Conservation (phyloP, 2,329 filamentous ascomycete species). For the Didymella sp. region DNA sequence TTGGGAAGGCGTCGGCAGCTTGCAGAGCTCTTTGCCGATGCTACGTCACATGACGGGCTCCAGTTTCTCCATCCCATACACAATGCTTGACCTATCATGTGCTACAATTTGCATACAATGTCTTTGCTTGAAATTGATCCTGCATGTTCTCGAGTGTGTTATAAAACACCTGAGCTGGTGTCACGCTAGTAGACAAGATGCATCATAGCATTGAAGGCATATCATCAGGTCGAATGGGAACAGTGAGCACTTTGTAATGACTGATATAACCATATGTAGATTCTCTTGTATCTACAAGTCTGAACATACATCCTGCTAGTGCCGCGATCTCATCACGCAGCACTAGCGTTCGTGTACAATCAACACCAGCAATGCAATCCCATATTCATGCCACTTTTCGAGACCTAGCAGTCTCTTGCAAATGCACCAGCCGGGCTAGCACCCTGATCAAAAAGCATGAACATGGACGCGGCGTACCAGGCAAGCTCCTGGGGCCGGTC, state of each 20-base stretch:
- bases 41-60: conserved; percentile 1
- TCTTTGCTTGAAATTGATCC: too few relatives aligned
- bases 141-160: too few relatives aligned
- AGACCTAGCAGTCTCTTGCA: conserved; percentile 23
- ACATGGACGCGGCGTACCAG: conserved; percentile 34
- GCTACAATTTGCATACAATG: neutral
- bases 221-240: neutral
- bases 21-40: conserved; percentile 9
- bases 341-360: neutral
- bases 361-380: conserved; percentile 15
- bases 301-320: neutral
- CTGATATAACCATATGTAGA: neutral
- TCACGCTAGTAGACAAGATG: neutral
- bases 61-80: neutral
- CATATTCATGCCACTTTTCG: conserved; percentile 21
- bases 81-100: too few relatives aligned
- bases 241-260: neutral
- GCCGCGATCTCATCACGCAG: neutral
- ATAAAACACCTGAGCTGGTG: too few relatives aligned
- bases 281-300: conserved; percentile 5
- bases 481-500: conserved; percentile 37
- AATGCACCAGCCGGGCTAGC: conserved; percentile 35
- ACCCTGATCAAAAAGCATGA: conserved; percentile 41
- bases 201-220: too few relatives aligned
- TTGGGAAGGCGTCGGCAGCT: conserved; percentile 28